A percentile compares a stretch with the other conserved stretches of the same genome.
Evolutionary conservation across 2,329 filamentous ascomycete genomes (phyloP).

Genomic region (Trichophyton simii): DNA sequence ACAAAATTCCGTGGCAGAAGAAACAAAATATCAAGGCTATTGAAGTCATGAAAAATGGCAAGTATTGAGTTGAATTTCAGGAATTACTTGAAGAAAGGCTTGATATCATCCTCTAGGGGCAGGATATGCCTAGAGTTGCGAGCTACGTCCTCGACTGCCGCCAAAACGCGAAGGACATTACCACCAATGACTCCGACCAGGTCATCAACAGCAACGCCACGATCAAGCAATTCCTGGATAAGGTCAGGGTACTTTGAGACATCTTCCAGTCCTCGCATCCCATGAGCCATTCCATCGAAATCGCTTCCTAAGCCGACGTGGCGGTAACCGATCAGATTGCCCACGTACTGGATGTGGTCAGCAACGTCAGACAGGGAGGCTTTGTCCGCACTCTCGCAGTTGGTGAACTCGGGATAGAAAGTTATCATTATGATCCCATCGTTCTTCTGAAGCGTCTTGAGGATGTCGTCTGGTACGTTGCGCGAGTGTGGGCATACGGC

Average conservation of each 20-base stretch:
- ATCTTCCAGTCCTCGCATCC: constrained; percentile 64
- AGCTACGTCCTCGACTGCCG: constrained; percentile 61
- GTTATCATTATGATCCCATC: constrained; percentile 84
- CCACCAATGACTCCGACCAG: constrained; percentile 65
- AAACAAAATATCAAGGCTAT: too few relatives aligned
- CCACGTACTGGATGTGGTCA: constrained; percentile 71
- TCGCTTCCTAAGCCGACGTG: constrained; percentile 86
- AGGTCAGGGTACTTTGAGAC: constrained; percentile 72
- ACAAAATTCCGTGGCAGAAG: too few relatives aligned
- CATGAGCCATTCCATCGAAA: constrained; percentile 57
- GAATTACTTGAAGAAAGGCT: neutral
- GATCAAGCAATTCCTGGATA: constrained; percentile 58
- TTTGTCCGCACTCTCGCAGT: constrained; percentile 54
- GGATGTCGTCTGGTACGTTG: constrained; percentile 76
- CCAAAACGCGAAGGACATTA: constrained; percentile 77
- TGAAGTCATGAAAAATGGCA: too few relatives aligned
- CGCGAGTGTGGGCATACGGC: constrained; percentile 74
- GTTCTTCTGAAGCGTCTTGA: constrained; percentile 60
- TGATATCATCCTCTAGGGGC: neutral
- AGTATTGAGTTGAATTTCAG: too few relatives aligned
- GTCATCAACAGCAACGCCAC: constrained; percentile 63
- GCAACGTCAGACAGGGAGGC: constrained; percentile 66
- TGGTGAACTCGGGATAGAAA: constrained; percentile 68
- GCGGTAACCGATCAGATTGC: constrained; percentile 68
- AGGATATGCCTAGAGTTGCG: neutral